Evolutionary conservation across 805 yeast genomes (phyloP).

Genomic region (Monosporozyma yasuniensis): DNA sequence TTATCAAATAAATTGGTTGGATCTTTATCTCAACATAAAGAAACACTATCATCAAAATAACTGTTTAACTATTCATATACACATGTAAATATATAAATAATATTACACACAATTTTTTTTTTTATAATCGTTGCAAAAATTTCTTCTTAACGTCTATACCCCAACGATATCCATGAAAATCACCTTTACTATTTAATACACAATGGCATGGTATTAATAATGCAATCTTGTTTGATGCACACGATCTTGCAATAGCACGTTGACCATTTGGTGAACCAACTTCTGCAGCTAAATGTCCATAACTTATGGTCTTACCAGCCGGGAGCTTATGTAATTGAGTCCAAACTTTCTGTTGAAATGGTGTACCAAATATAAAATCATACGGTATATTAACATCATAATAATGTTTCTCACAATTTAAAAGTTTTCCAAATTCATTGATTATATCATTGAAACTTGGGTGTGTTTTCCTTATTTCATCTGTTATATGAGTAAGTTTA

Average conservation of each 20-base stretch:
- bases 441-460: not conserved
- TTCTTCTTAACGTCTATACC: constrained; percentile 30
- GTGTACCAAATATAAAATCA: constrained; percentile 33
- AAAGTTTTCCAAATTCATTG: not conserved
- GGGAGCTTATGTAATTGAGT: constrained; percentile 23
- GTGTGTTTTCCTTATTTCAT: not conserved
- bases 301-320: constrained; percentile 28
- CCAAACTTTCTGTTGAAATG: constrained; percentile 35
- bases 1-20: not conserved
- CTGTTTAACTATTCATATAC: not conserved
- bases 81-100: not conserved
- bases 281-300: constrained; percentile 28
- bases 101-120: too few species aligned
- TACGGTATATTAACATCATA: constrained; percentile 7
- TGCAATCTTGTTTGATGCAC: constrained; percentile 34
- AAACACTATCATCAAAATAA: not conserved
- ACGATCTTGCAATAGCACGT: constrained; percentile 36
- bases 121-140: constrained; percentile 11
- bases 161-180: constrained; percentile 34
- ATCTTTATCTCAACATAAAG: not conserved
- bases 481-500: not conserved
- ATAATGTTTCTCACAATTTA: not conserved
- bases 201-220: constrained; percentile 39
- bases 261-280: constrained; percentile 26
- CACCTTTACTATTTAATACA: constrained; percentile 28